Conservation (phyloP, 2,329 filamentous ascomycete genomes). For the Pochonia chlamydosporia region DNA sequence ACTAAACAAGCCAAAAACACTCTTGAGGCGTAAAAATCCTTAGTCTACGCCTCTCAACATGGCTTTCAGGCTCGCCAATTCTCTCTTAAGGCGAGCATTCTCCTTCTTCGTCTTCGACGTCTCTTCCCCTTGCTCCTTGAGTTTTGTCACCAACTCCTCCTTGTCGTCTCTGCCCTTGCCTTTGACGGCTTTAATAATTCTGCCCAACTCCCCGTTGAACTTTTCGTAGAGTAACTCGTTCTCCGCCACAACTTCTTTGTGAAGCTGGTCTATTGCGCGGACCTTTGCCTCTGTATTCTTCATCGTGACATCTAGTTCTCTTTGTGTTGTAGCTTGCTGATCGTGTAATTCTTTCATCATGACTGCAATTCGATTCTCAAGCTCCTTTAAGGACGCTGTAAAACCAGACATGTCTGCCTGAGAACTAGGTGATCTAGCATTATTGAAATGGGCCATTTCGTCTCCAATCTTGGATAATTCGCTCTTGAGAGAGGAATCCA, state of each 20-base stretch:
- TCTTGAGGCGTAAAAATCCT: slow-evolving; percentile 18
- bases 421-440: slow-evolving; percentile 11
- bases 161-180: slow-evolving; percentile 70
- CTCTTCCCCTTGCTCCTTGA: slow-evolving; percentile 74
- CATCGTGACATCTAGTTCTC: slow-evolving; percentile 66
- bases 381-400: slow-evolving; percentile 49
- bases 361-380: slow-evolving; percentile 62
- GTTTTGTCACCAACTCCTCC: slow-evolving; percentile 65
- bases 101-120: slow-evolving; percentile 74
- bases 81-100: slow-evolving; percentile 74
- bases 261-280: slow-evolving; percentile 79
- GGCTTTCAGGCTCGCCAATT: slow-evolving; percentile 66
- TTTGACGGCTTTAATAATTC: slow-evolving; percentile 71
- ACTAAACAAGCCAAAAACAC: slow-evolving; percentile 12
- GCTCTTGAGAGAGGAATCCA: slow-evolving; percentile 63
- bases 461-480: slow-evolving; percentile 77
- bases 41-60: slow-evolving; percentile 41
- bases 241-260: slow-evolving; percentile 81
- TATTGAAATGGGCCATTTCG: slow-evolving; percentile 61
- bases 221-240: slow-evolving; percentile 89
- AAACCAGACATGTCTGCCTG: slow-evolving; percentile 24
- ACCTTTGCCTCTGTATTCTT: slow-evolving; percentile 71
- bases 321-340: slow-evolving; percentile 58
- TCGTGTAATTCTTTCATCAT: slow-evolving; percentile 53
- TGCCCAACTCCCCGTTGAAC: slow-evolving; percentile 86